phyloP scores from a whole-genome alignment of 805 yeast species.

The Wickerhamomyces bovis region DNA sequence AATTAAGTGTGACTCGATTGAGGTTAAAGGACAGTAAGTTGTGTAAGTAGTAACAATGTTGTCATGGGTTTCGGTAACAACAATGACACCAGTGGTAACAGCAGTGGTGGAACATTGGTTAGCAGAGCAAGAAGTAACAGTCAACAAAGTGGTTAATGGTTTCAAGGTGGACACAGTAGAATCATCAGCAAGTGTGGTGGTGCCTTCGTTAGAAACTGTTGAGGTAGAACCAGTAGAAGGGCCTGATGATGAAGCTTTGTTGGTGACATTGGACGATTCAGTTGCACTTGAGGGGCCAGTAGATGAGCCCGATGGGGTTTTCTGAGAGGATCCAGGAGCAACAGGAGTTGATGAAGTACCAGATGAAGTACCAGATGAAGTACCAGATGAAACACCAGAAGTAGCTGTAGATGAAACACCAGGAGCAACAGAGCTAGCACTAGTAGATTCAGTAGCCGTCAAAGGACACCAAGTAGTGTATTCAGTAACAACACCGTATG shows the following conservation, averaged over 20 bases:
- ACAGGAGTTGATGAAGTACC: too few relatives aligned
- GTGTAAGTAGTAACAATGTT: slow-evolving; percentile 18
- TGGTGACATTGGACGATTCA: too few relatives aligned
- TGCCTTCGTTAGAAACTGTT: too few relatives aligned
- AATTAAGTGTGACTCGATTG: slow-evolving; percentile 35
- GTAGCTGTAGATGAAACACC: neutral
- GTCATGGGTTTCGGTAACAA: slow-evolving; percentile 28
- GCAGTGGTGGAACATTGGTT: slow-evolving; percentile 28
- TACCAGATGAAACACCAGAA: neutral
- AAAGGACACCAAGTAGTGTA: slow-evolving; percentile 35
- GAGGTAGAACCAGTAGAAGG: neutral
- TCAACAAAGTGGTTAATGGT: slow-evolving; percentile 16
- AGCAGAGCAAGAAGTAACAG: slow-evolving; percentile 31
- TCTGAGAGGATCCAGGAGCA: too few relatives aligned
- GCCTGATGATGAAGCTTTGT: neutral
- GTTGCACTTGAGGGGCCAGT: too few relatives aligned
- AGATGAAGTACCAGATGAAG: neutral
- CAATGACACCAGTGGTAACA: slow-evolving; percentile 29
- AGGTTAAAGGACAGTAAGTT: slow-evolving; percentile 17
- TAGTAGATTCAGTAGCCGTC: slow-evolving; percentile 1
- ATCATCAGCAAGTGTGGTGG: too few relatives aligned
- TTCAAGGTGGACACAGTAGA: slow-evolving; percentile 24
- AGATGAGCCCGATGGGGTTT: too few relatives aligned
- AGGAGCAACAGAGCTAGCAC: too few relatives aligned
- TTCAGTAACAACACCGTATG: slow-evolving; percentile 23